Base-by-base conservation (phyloP, 1,284 basidiomycete species). In the Rhizoctonia solani region DNA sequence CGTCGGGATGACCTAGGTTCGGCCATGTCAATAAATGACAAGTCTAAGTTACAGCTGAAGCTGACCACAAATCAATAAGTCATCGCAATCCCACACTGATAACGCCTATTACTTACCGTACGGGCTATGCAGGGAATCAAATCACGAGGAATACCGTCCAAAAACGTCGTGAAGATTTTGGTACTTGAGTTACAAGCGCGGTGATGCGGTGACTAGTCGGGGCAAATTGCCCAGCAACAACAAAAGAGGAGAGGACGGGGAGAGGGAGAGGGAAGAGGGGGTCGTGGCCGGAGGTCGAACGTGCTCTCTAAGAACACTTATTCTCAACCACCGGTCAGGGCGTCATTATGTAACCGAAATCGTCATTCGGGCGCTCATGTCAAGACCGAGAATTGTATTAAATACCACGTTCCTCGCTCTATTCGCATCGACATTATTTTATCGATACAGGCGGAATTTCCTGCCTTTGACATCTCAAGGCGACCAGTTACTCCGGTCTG, bases 281-380 rank as follows among this genome's bases (percentile, higher is more conserved):
- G 11, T 19, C 32, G 30, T 58, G 55, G 55, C 41, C 41, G 55
- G 41, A 29, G 55, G 55, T 58, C 41, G 41, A 58, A 58, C 55
- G 55, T 58, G 55, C 55, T 58, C 55, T 58, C 32, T 34, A 29
- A 46, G 41, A 58, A 41, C 54, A 56, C 25, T 32, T 44, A 1
- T 16, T 1, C 46, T 58, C 25, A 39, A 39, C 27, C 29, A 44
- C 32, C 32, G 8, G n/a, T 44, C 42, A 46, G 55, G 55, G 55
- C 46, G 32, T 13, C 9, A 8, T 58, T 58, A 58, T 58, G 55
- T 58, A 58, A 58, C 11, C 19, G 16, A 46, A 46, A 32, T 44
- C 55, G 55, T 58, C 55, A 44, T 58, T 44, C 46, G 23, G n/a
- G 32, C 32, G 32, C 32, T 34, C 32, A 34, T 34, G 32, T 34